A percentile compares a stretch with the other conserved stretches of the same genome.
phyloP scores from a whole-genome alignment of 106 monocot species.

The Dendrobium nobile region DNA sequence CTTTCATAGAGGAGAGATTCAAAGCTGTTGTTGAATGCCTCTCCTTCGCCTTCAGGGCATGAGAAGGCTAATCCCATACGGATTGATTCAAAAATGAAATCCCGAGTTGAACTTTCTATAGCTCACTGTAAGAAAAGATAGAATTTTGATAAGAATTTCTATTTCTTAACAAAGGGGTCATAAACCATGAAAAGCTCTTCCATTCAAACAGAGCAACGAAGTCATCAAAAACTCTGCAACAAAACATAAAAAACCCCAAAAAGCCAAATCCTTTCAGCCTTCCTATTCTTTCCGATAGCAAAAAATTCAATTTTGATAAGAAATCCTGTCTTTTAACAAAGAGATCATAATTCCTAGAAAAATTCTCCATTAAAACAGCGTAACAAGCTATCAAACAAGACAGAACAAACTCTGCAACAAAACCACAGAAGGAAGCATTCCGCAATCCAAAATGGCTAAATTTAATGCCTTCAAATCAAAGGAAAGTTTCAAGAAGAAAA shows the following conservation, averaged over 20 bases:
- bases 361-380: background rate
- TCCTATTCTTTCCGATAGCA: background rate
- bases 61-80: slow-evolving; percentile 30
- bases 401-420: background rate
- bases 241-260: background rate
- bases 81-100: background rate
- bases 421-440: background rate
- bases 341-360: background rate
- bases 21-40: slow-evolving; percentile 21
- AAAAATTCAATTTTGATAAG: background rate
- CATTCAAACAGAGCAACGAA: no score
- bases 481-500: background rate
- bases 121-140: no score
- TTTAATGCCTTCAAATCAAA: background rate
- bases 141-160: no score
- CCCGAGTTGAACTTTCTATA: background rate
- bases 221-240: no score
- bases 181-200: no score
- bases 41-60: slow-evolving; percentile 11
- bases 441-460: background rate
- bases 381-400: background rate
- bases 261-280: background rate
- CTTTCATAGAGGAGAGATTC: slow-evolving; percentile 26
- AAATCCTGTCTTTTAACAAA: background rate
- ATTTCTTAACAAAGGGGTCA: no score